Percentiles rank a stretch among this genome's conserved stretches.
Conservation (phyloP, 345 rosid genomes). For the Camelina hispida region DNA sequence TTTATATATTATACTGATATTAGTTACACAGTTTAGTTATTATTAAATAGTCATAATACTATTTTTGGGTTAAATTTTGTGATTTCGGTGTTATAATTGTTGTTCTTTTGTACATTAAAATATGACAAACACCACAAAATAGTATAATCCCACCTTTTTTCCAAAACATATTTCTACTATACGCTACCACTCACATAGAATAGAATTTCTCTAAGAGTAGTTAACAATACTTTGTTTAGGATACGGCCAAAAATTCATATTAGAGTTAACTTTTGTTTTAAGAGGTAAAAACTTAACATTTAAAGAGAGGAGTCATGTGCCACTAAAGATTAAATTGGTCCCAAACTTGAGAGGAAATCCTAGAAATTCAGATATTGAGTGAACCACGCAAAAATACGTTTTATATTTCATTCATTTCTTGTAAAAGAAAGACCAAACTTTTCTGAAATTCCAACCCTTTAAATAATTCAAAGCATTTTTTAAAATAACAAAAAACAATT, state of each 20-base stretch:
- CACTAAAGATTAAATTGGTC: constrained; percentile 9
- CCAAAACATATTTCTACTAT: neutral
- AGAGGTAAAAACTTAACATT: neutral
- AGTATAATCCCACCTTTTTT: neutral
- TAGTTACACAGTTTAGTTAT: neutral
- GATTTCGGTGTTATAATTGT: neutral
- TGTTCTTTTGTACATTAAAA: neutral
- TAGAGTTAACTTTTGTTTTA: neutral
- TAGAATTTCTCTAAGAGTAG: neutral
- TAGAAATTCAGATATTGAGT: constrained; percentile 15
- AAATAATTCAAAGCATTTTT: neutral
- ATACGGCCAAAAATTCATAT: neutral
- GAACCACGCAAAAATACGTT: constrained; percentile 14
- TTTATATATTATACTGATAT: neutral
- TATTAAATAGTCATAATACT: neutral
- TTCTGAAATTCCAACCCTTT: constrained; percentile 10
- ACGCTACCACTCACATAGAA: neutral
- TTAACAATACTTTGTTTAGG: neutral
- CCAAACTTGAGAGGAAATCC: constrained; percentile 5
- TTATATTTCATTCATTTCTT: neutral
- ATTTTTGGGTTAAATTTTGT: neutral
- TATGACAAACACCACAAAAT: neutral
- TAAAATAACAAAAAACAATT: neutral
- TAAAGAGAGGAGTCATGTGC: neutral
- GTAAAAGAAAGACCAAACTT: constrained; percentile 14